Conservation (phyloP, 108 stramenopile genomes). For the Nannochloropsis salina region DNA sequence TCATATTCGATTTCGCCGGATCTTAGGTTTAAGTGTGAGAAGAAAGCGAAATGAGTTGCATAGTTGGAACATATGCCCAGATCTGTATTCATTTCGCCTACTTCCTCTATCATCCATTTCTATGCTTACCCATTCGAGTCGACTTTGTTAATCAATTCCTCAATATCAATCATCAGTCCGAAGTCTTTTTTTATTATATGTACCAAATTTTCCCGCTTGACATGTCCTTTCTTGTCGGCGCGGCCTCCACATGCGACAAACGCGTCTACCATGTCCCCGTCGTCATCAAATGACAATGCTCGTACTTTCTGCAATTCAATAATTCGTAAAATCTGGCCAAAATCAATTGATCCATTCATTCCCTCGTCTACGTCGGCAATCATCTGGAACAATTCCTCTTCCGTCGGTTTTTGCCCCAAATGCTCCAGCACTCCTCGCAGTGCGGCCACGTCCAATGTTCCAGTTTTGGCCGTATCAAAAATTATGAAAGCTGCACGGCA, state of each 20-base stretch:
- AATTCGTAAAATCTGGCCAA: slow-evolving; percentile 73
- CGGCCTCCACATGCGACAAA: slow-evolving; percentile 79
- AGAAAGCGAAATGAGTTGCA: neutral
- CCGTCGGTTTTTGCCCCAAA: slow-evolving; percentile 83
- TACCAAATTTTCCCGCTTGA: slow-evolving; percentile 62
- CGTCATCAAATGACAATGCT: slow-evolving; percentile 67
- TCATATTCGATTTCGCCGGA: slow-evolving; percentile 69
- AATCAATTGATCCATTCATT: slow-evolving; percentile 78
- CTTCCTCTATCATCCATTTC: neutral
- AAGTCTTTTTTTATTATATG: slow-evolving; percentile 68
- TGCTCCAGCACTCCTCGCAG: slow-evolving; percentile 69
- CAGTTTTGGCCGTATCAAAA: slow-evolving; percentile 73
- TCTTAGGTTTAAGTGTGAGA: slow-evolving; percentile 19
- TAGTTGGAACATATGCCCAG: neutral
- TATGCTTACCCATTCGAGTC: slow-evolving; percentile 21
- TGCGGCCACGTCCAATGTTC: slow-evolving; percentile 82
- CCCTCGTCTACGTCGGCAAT: slow-evolving; percentile 76
- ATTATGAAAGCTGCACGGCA: slow-evolving; percentile 78
- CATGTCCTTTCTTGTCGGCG: slow-evolving; percentile 61
- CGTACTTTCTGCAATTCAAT: slow-evolving; percentile 79
- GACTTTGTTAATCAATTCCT: slow-evolving; percentile 63
- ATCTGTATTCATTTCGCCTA: slow-evolving; percentile 56
- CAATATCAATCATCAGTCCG: slow-evolving; percentile 67
- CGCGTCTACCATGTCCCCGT: slow-evolving; percentile 81
- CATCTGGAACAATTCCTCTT: slow-evolving; percentile 83